Evolutionary conservation across 1,284 basidiomycete genomes (phyloP).

Genomic region (Moniliella sp.): DNA sequence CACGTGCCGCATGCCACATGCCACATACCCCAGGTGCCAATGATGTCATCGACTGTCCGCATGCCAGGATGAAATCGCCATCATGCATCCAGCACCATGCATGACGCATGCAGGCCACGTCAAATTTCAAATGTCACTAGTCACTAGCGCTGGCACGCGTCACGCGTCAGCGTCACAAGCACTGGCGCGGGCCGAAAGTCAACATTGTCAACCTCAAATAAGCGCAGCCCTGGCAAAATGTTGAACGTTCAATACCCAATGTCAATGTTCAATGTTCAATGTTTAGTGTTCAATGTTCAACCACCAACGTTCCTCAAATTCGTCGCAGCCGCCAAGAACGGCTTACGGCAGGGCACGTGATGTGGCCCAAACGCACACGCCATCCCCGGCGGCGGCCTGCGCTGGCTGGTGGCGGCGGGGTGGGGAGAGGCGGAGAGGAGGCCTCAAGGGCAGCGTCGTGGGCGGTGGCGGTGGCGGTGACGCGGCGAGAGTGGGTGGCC

Average conservation of each 20-base stretch:
- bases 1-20: no score
- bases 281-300: slow-evolving; percentile 6
- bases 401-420: slow-evolving; percentile 11
- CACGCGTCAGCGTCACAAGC: no score
- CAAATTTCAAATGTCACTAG: no score
- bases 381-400: slow-evolving; percentile 15
- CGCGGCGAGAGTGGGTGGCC: no score
- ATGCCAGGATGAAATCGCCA: no score
- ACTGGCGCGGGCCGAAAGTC: no score
- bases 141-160: no score
- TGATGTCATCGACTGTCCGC: no score
- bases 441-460: slow-evolving; percentile 19
- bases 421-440: slow-evolving; percentile 15
- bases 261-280: neutral
- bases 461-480: slow-evolving; percentile 18
- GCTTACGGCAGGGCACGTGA: slow-evolving; percentile 19
- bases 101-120: no score
- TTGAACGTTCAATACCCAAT: neutral
- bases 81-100: no score
- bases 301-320: slow-evolving; percentile 10
- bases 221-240: neutral
- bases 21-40: no score
- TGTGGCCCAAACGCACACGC: slow-evolving; percentile 9
- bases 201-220: no score
- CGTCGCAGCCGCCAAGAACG: slow-evolving; percentile 9